Conservation (phyloP, 2,329 filamentous ascomycete species). For the Botrytis pseudocinerea region DNA sequence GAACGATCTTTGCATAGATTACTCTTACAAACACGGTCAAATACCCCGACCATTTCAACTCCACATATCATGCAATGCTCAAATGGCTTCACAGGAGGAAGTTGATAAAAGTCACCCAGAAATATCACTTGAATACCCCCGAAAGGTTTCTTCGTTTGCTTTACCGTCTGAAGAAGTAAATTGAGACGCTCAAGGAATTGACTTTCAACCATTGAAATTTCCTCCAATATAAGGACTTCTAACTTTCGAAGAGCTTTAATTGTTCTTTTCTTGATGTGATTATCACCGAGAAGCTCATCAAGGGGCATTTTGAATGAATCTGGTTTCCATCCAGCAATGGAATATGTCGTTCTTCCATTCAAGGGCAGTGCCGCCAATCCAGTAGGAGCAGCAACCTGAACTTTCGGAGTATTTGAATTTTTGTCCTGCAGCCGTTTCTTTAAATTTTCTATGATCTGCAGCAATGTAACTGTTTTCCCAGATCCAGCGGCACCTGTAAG, state of each 20-base stretch:
- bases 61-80: slow-evolving; percentile 35
- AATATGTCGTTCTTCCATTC: slow-evolving; percentile 34
- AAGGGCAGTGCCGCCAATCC: slow-evolving; percentile 37
- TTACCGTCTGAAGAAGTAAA: slow-evolving; percentile 29
- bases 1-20: slow-evolving; percentile 15
- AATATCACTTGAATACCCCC: slow-evolving; percentile 38
- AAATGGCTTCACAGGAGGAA: slow-evolving; percentile 39
- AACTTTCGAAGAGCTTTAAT: slow-evolving; percentile 22
- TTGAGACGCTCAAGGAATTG: slow-evolving; percentile 36
- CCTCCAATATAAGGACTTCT: slow-evolving; percentile 35
- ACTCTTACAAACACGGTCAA: slow-evolving; percentile 22
- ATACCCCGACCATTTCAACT: slow-evolving; percentile 22
- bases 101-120: slow-evolving; percentile 38
- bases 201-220: slow-evolving; percentile 39
- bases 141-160: slow-evolving; percentile 28
- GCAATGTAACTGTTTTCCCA: slow-evolving; percentile 36
- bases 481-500: slow-evolving; percentile 38
- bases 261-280: slow-evolving; percentile 11
- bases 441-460: slow-evolving; percentile 28
- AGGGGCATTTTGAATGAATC: slow-evolving; percentile 32
- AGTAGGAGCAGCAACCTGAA: slow-evolving; percentile 36
- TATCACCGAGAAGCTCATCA: slow-evolving; percentile 11
- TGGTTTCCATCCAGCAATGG: slow-evolving; percentile 36
- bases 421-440: background rate
- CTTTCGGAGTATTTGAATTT: background rate